A percentile compares a stretch with the other conserved stretches of the same genome.
phyloP scores from a whole-genome alignment of 2,329 filamentous ascomycete species.

The Penicillium sp. region DNA sequence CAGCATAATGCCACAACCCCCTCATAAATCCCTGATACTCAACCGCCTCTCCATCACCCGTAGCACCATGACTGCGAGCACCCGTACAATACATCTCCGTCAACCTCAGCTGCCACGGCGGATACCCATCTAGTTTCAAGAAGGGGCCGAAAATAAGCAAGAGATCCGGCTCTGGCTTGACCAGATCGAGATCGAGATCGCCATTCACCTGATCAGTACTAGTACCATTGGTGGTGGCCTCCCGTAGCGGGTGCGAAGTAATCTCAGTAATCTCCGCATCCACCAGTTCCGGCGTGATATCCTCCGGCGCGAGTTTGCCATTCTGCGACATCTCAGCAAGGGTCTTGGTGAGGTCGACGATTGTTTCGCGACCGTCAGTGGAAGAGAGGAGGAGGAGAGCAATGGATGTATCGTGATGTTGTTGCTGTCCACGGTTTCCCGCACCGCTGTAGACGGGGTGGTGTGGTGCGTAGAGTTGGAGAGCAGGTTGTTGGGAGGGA shows the following conservation, averaged over 20 bases:
- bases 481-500: conserved; percentile 64
- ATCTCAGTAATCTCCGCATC: conserved; percentile 81
- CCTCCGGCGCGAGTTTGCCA: conserved; percentile 76
- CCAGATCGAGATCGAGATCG: conserved; percentile 31
- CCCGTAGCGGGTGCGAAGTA: conserved; percentile 36
- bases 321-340: conserved; percentile 93
- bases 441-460: conserved; percentile 55
- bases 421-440: too few species aligned
- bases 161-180: conserved; percentile 89
- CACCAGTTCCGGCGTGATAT: conserved; percentile 84
- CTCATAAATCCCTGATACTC: conserved; percentile 93
- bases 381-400: conserved; percentile 79
- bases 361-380: conserved; percentile 87
- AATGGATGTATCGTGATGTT: conserved; percentile 41
- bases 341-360: conserved; percentile 94
- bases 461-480: conserved; percentile 75
- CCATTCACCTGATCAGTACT: too few species aligned
- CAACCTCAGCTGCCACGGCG: conserved; percentile 92
- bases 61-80: conserved; percentile 42
- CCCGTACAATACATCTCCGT: conserved; percentile 84
- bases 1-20: conserved; percentile 80
- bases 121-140: conserved; percentile 86
- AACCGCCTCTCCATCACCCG: conserved; percentile 57
- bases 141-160: conserved; percentile 84
- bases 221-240: conserved; percentile 1